Evolutionary conservation across 2,329 filamentous ascomycete genomes (phyloP), one percentile per base, ranked within the genome.

Genomic region (Gaeumannomyces sp.): DNA sequence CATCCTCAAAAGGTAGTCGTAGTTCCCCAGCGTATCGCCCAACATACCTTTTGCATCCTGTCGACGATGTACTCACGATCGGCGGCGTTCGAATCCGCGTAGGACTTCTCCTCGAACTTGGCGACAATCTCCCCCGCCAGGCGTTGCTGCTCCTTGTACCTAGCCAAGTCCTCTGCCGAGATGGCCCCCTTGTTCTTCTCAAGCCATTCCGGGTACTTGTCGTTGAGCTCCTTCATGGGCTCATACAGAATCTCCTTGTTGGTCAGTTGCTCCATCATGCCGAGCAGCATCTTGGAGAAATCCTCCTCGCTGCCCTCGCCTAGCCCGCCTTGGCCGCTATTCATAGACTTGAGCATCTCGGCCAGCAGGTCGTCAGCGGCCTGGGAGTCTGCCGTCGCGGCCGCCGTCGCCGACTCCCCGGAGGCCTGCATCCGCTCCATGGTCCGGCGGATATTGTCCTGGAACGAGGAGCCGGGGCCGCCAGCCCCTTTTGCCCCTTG

Each of bases 211-310:
- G 93, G 94, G 73, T 95, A 99, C 77, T 97, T 98, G 64, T 92
- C 89, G 75, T 96, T 81, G 61, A 99, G 81, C 78, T 99, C 95
- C 80, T 97, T 97, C 93, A 99, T 97, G 2, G 95, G 95, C 79
- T 99, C 94, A 75, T 98, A 98, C 62, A 99, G 79, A 68, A 99
- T 97, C 70, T 98, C 95, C 80, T 97, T 98, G 77, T 96, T 97
- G 4, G 95, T 98, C 68, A 99, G 83, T 76, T 99, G 93, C 78
- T 98, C 92, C 94, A 99, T 98, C 92, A 98, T 97, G 64, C 91
- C 91, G 83, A 96, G 87, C 66, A 99, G 85, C 87, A 98, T 92
- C 79, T 96, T 94, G 65, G 92, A 93, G 72, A 98, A 91, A 70
- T 96, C 93, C 71, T 95, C 93, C 65, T 97, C 92, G 66, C 80